phyloP scores from a whole-genome alignment of 2,329 filamentous ascomycete genomes.

The Didymosphaeria variabile region DNA sequence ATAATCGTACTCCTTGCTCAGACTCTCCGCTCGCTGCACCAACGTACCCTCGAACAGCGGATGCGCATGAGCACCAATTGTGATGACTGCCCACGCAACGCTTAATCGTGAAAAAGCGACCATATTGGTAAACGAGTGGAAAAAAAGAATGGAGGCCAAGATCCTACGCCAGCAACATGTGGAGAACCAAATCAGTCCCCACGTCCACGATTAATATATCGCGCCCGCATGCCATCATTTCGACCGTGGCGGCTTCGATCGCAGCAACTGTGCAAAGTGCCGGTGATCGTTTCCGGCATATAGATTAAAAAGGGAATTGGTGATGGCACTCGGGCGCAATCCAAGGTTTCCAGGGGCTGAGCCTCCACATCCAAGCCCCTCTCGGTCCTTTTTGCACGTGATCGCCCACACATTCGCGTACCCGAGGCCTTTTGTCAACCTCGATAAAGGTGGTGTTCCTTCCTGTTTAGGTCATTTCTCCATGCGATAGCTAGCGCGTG shows the following conservation, averaged over 20 bases:
- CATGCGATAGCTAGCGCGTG: conserved; percentile 1
- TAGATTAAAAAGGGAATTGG: background rate
- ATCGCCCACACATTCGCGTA: background rate
- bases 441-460: background rate
- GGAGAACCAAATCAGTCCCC: background rate
- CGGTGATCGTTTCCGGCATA: background rate
- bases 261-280: background rate
- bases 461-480: background rate
- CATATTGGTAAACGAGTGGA: background rate
- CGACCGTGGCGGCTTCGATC: background rate
- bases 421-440: background rate
- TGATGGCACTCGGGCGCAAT: background rate
- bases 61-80: background rate
- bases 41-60: background rate
- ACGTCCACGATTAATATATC: background rate
- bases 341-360: background rate
- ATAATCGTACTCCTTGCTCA: conserved; percentile 32
- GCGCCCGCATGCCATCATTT: background rate
- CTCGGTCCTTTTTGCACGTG: background rate
- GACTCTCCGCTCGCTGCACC: conserved; percentile 1
- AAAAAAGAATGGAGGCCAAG: background rate
- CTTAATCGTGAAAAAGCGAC: background rate
- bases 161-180: background rate
- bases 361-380: background rate
- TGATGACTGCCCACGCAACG: background rate